Conservation (phyloP, 495 filamentous ascomycete species). For the Chaetomium cochliodes region DNA sequence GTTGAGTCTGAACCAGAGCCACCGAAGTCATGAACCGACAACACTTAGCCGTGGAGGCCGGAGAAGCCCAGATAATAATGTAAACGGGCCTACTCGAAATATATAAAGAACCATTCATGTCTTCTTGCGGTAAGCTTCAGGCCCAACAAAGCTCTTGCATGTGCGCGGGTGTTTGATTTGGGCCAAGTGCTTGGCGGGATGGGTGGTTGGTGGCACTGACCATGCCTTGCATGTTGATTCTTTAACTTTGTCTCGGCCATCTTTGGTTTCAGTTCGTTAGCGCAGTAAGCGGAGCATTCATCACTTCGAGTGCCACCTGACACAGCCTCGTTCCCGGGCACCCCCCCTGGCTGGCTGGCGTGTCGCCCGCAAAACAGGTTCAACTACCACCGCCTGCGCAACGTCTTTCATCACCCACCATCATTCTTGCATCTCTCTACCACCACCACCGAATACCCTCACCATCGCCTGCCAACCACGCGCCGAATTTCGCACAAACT, state of each 20-base stretch:
- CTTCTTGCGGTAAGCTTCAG: background rate
- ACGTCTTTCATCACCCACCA: constrained; percentile 24
- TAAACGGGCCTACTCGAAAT: background rate
- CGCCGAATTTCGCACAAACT: constrained; percentile 12
- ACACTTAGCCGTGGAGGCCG: too few relatives aligned
- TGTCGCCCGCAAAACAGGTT: constrained; percentile 37
- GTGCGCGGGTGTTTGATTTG: background rate
- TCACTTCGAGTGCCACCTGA: constrained; percentile 15
- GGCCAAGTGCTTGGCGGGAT: too few relatives aligned
- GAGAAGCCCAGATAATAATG: background rate
- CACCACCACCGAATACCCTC: constrained; percentile 22
- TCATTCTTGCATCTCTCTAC: constrained; percentile 28
- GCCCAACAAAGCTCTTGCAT: constrained; percentile 3
- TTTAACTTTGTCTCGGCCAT: background rate
- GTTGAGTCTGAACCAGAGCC: background rate
- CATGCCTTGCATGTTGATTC: background rate
- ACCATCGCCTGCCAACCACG: constrained; percentile 21
- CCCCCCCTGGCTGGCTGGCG: constrained; percentile 25
- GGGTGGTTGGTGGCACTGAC: background rate
- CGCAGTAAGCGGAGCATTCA: background rate
- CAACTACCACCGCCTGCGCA: constrained; percentile 22
- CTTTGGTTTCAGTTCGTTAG: background rate
- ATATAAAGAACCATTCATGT: background rate
- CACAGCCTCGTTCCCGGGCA: constrained; percentile 28
- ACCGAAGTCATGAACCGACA: too few relatives aligned